These are phyloP conservation scores for Blastocystis sp. DNA, from an alignment of 352 stramenopile species.

Conservation along the genomic window DNA sequence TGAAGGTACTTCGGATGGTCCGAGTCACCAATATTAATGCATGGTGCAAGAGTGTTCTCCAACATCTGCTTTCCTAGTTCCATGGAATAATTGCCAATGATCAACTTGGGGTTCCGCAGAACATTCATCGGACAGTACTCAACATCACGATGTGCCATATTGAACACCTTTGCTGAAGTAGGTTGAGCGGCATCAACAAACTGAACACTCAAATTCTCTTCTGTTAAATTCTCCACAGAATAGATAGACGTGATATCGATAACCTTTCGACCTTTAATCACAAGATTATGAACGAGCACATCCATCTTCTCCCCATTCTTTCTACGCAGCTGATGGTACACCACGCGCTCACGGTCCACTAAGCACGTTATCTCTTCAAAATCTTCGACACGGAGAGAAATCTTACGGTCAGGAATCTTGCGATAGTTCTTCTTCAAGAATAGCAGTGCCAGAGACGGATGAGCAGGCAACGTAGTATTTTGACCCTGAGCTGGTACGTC, in stretches of 20 bases:
- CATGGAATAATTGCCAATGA: neutral
- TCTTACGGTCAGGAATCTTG: conserved; percentile 5
- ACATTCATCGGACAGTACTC: neutral
- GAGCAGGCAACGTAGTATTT: conserved; percentile 6
- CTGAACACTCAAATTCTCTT: neutral
- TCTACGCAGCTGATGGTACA: neutral
- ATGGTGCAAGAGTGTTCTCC: neutral
- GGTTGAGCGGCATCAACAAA: neutral
- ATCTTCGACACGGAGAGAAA: neutral
- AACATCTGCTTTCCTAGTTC: neutral
- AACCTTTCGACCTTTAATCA: conserved; percentile 30
- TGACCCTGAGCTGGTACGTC: neutral
- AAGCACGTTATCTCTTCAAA: neutral
- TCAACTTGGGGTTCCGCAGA: neutral
- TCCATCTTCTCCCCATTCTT: neutral
- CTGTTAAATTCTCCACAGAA: neutral
- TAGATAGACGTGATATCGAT: neutral
- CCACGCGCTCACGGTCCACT: conserved; percentile 27
- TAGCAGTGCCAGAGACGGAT: conserved; percentile 42
- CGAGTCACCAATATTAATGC: neutral
- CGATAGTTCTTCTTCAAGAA: conserved; percentile 56
- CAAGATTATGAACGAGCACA: neutral
- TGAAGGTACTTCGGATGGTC: neutral
- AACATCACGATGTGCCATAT: neutral
- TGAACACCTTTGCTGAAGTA: neutral